phyloP scores from a whole-genome alignment of 805 yeast genomes.

The Zygotorulaspora sp. region DNA sequence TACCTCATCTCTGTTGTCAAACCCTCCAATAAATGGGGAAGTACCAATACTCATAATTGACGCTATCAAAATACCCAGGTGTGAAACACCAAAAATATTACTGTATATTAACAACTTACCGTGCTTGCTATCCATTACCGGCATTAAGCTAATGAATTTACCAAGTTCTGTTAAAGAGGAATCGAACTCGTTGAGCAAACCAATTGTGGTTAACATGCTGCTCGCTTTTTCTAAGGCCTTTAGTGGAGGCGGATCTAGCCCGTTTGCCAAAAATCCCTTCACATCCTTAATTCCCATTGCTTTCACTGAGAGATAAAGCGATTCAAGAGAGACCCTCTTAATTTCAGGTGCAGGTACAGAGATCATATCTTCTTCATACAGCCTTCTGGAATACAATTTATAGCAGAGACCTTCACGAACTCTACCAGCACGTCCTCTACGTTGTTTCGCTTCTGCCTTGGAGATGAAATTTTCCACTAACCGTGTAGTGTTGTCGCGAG shows the following conservation, averaged over 20 bases:
- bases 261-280: slow-evolving; percentile 59
- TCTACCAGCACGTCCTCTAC: slow-evolving; percentile 99
- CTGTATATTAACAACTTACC: slow-evolving; percentile 80
- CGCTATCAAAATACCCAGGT: slow-evolving; percentile 73
- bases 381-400: slow-evolving; percentile 65
- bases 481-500: slow-evolving; percentile 61
- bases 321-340: slow-evolving; percentile 75
- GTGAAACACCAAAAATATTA: slow-evolving; percentile 77
- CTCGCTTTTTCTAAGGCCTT: slow-evolving; percentile 39
- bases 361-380: slow-evolving; percentile 54
- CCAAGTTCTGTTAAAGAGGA: slow-evolving; percentile 69
- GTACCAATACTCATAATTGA: slow-evolving; percentile 68
- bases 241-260: slow-evolving; percentile 74
- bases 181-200: slow-evolving; percentile 54
- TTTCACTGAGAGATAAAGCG: slow-evolving; percentile 75
- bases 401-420: slow-evolving; percentile 77
- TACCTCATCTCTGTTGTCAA: slow-evolving; percentile 61
- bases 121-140: slow-evolving; percentile 75
- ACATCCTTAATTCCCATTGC: slow-evolving; percentile 83
- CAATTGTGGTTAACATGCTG: slow-evolving; percentile 56
- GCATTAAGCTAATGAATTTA: slow-evolving; percentile 69
- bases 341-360: slow-evolving; percentile 86
- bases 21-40: slow-evolving; percentile 58
- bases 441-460: slow-evolving; percentile 79
- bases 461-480: slow-evolving; percentile 84